Conservation (phyloP, 2,329 filamentous ascomycete genomes). For the Colletotrichum lindemuthianum region DNA sequence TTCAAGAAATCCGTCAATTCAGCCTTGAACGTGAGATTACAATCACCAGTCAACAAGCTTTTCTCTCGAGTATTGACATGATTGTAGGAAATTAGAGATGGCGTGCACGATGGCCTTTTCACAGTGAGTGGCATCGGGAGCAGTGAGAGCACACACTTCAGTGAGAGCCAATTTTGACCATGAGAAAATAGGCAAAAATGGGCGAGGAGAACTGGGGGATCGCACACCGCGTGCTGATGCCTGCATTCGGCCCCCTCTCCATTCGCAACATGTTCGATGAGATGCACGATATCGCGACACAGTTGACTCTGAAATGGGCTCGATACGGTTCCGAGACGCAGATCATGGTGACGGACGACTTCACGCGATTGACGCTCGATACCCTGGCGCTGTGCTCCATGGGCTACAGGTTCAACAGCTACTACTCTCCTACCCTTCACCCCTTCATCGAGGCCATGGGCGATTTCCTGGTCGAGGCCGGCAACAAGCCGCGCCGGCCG, state of each 20-base stretch:
- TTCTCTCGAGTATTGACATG: background rate
- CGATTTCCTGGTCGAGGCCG: constrained; percentile 65
- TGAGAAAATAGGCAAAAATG: constrained; percentile 22
- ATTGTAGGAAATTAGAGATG: constrained; percentile 64
- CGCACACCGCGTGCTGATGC: constrained; percentile 72
- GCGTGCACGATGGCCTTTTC: constrained; percentile 53
- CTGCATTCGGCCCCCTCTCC: constrained; percentile 74
- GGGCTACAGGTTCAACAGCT: constrained; percentile 70
- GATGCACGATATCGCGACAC: constrained; percentile 62
- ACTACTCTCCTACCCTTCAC: constrained; percentile 57
- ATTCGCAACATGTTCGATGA: constrained; percentile 69
- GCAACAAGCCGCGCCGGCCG: constrained; percentile 58
- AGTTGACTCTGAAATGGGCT: constrained; percentile 66
- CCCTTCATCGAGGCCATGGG: constrained; percentile 66
- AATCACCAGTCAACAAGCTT: background rate
- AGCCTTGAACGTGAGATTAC: constrained; percentile 47
- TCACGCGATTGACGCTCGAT: constrained; percentile 71
- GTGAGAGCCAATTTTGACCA: background rate
- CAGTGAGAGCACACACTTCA: too few relatives aligned
- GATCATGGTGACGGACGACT: constrained; percentile 66
- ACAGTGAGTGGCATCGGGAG: constrained; percentile 26
- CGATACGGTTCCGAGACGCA: constrained; percentile 52
- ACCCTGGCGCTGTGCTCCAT: constrained; percentile 69
- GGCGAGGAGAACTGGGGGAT: constrained; percentile 49
- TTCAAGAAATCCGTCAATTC: constrained; percentile 68